phyloP scores from a whole-genome alignment of 2,329 filamentous ascomycete genomes.

The Emmonsia crescens region DNA sequence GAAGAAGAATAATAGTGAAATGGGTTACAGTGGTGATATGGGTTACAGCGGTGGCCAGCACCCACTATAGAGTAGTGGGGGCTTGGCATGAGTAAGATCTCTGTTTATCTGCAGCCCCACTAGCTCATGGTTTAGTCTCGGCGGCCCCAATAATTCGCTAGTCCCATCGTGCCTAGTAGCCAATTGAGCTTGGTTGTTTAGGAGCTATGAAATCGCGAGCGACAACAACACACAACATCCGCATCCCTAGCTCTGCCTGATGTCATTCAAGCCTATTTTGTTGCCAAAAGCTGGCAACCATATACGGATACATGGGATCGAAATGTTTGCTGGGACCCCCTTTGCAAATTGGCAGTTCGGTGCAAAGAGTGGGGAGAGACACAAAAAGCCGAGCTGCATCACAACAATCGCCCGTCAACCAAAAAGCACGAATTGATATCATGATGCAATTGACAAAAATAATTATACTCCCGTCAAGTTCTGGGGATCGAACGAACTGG shows the following conservation, averaged over 20 bases:
- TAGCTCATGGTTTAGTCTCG: not conserved
- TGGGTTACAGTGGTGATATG: too few species aligned
- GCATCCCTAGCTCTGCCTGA: not conserved
- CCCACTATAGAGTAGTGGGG: too few species aligned
- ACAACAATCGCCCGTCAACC: not conserved
- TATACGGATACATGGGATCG: not conserved
- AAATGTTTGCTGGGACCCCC: not conserved
- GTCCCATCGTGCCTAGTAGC: not conserved
- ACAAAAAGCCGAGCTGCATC: not conserved
- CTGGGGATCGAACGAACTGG: not conserved
- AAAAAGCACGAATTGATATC: not conserved
- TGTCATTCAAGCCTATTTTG: not conserved
- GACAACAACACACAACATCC: not conserved
- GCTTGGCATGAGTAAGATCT: too few species aligned
- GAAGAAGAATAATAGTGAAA: too few species aligned
- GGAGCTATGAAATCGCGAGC: not conserved
- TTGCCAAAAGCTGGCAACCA: not conserved
- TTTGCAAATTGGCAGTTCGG: not conserved
- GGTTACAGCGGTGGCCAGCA: too few species aligned
- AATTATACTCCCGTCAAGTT: too few species aligned
- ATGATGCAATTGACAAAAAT: not conserved
- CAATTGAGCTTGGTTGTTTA: not conserved
- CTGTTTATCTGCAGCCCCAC: not conserved
- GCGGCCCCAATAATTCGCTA: not conserved
- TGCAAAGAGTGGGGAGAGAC: not conserved